Evolutionary conservation across 2,329 filamentous ascomycete species (phyloP).

Genomic region (Pseudogymnoascus sp.): DNA sequence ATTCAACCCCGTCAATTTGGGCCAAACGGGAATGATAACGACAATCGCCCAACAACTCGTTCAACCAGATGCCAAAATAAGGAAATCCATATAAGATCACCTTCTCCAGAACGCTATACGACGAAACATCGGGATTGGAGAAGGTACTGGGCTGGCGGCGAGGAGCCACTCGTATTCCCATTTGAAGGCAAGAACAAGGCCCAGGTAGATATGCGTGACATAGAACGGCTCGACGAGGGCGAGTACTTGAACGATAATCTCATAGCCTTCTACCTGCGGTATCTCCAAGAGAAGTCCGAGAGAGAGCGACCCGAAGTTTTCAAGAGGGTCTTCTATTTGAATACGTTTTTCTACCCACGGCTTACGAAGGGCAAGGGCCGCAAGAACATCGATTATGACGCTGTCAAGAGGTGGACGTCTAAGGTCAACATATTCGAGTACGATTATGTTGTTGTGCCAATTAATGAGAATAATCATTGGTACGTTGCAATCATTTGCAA

Average conservation of each 20-base stretch:
- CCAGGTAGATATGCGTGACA: constrained; percentile 62
- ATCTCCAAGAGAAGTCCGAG: constrained; percentile 55
- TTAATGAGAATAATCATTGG: constrained; percentile 86
- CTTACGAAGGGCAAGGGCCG: constrained; percentile 53
- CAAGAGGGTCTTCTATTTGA: constrained; percentile 75
- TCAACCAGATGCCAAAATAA: constrained; percentile 4
- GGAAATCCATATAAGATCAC: background rate
- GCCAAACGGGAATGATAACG: background rate
- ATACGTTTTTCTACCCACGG: constrained; percentile 81
- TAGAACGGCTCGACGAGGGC: constrained; percentile 70
- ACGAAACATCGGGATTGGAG: constrained; percentile 42
- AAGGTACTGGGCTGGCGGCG: constrained; percentile 40
- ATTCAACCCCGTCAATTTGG: background rate
- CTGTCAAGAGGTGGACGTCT: constrained; percentile 80
- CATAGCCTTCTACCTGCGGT: constrained; percentile 78
- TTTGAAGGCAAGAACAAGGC: constrained; percentile 49
- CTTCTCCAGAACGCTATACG: constrained; percentile 38
- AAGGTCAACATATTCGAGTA: constrained; percentile 76
- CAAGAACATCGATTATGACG: constrained; percentile 69
- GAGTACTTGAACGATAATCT: constrained; percentile 90
- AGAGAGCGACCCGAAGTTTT: constrained; percentile 45
- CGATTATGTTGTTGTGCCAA: constrained; percentile 85
- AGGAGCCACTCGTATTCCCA: constrained; percentile 52
- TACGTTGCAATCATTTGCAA: constrained; percentile 95
- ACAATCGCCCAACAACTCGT: constrained; percentile 2